A percentile compares a stretch with the other conserved stretches of the same genome.
These are phyloP conservation scores for Chalciporus sp. DNA, from an alignment of 1,284 basidiomycete genomes.

Conservation along the genomic window DNA sequence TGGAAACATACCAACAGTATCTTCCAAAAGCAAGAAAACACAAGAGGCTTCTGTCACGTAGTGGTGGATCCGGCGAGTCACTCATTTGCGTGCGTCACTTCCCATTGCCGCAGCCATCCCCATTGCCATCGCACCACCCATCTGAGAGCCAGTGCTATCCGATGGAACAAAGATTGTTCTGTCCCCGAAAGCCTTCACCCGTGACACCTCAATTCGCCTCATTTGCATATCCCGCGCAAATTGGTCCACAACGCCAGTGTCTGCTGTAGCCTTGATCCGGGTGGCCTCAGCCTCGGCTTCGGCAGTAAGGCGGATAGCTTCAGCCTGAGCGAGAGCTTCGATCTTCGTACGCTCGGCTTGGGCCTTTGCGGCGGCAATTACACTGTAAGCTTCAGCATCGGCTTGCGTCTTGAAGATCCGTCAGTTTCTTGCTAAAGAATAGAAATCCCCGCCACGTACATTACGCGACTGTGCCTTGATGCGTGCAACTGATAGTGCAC, in stretches of 20 bases:
- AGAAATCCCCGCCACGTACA: slow-evolving; percentile 31
- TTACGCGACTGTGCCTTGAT: slow-evolving; percentile 73
- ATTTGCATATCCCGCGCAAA: slow-evolving; percentile 79
- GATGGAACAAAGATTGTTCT: slow-evolving; percentile 73
- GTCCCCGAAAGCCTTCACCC: slow-evolving; percentile 65
- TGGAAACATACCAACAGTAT: neutral
- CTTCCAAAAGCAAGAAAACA: neutral
- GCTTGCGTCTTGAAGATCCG: slow-evolving; percentile 53
- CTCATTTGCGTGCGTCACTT: slow-evolving; percentile 34
- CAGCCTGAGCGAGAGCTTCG: slow-evolving; percentile 71
- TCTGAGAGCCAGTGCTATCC: slow-evolving; percentile 56
- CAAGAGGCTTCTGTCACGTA: too few species aligned
- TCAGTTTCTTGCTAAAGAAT: slow-evolving; percentile 10
- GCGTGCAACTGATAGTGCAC: slow-evolving; percentile 69
- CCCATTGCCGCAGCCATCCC: slow-evolving; percentile 72
- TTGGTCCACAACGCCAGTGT: slow-evolving; percentile 57
- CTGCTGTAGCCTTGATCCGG: slow-evolving; percentile 63
- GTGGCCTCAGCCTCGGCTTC: slow-evolving; percentile 74
- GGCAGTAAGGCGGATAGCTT: slow-evolving; percentile 70
- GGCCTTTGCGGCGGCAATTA: slow-evolving; percentile 74
- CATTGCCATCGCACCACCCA: slow-evolving; percentile 60
- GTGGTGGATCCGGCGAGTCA: neutral
- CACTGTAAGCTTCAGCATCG: slow-evolving; percentile 71
- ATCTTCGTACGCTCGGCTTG: slow-evolving; percentile 70
- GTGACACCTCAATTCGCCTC: slow-evolving; percentile 62